Base-by-base conservation (phyloP, 257 asterid genomes). In the Linderniella brevidens region DNA sequence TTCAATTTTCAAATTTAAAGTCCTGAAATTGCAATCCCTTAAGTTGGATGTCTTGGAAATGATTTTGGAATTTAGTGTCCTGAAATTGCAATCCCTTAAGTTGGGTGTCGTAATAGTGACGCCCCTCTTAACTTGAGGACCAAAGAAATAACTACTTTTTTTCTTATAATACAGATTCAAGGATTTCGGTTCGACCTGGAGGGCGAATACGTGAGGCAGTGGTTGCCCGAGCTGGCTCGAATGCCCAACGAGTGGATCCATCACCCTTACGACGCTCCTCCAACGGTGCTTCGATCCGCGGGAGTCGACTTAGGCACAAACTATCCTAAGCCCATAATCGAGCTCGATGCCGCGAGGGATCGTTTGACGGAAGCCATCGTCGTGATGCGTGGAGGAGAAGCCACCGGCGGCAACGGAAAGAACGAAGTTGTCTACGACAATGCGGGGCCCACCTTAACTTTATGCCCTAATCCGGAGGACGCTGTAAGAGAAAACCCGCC, bases 251-350 rank as follows among this genome's bases (percentile, higher is more conserved):
- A 80, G 56, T 88, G 95, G 97, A 83, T 88, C 60, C 95, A 88
- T 60, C 95, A 88, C 50, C 98, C 95, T 25, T 88, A 86, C 90
- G 80, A 84, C 48, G 95, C 93, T 54, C 94, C 98, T 62, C 58
- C 29, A 0, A 17, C 56, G 5, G 85, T 84, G 54, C 87, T 88
- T 15, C 70, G 71, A 60, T 75, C 87, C 5, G 77, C 93, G 0
- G 98, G 98, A 3, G 79, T 84, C 19, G 96, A 85, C 39, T 65
- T 90, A 9, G 98, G 96, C 12, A 49, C 64, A 13, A 90, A 84
- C 72, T 90, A 90, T 47, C 98, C 96, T 1, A 77, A 69, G 43
- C 94, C 94, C 0, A 58, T 90, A 43, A 64, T 84, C 17, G 87
- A 90, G 49, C 37, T 78, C 13, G 98, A 84, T 46, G 17, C 54